Evolutionary conservation across 768 basidiomycete species (phyloP).

Genomic region (Mycena pura): DNA sequence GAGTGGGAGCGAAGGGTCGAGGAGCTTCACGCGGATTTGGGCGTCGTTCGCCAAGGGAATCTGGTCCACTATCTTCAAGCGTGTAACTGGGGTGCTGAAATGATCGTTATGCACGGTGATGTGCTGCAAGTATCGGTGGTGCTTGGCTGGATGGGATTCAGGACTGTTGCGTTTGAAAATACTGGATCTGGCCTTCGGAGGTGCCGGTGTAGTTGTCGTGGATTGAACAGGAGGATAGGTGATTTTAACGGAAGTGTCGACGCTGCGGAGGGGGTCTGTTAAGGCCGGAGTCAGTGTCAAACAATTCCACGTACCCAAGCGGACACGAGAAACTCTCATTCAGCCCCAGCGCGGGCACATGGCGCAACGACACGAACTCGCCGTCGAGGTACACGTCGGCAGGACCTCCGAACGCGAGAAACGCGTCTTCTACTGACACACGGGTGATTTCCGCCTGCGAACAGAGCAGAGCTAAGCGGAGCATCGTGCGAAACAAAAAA

Average conservation of each 20-base stretch:
- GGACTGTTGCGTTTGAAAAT: no score
- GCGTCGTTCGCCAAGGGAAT: constrained; percentile 43
- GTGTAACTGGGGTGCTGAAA: constrained; percentile 36
- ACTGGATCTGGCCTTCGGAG: no score
- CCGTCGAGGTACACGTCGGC: constrained; percentile 63
- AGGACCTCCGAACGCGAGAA: constrained; percentile 53
- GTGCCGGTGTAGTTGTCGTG: no score
- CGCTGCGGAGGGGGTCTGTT: constrained; percentile 25
- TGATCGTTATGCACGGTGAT: constrained; percentile 47
- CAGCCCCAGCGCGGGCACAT: constrained; percentile 48
- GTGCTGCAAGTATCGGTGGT: constrained; percentile 42
- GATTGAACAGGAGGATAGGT: constrained; percentile 48
- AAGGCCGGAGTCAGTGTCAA: neutral
- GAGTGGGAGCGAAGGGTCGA: constrained; percentile 22
- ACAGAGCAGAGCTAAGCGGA: neutral
- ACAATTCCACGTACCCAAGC: constrained; percentile 44
- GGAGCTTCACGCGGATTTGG: constrained; percentile 30
- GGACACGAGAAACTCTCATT: constrained; percentile 53
- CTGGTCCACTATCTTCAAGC: constrained; percentile 47
- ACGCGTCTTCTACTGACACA: constrained; percentile 57
- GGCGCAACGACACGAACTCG: constrained; percentile 57
- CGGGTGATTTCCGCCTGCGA: constrained; percentile 57
- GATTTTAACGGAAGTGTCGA: constrained; percentile 49
- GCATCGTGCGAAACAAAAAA: neutral
- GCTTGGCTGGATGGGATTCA: no score